These are phyloP conservation scores for Pyrrhoderma lamaoense DNA, from an alignment of 1,284 basidiomycete species.

Conservation along the genomic window DNA sequence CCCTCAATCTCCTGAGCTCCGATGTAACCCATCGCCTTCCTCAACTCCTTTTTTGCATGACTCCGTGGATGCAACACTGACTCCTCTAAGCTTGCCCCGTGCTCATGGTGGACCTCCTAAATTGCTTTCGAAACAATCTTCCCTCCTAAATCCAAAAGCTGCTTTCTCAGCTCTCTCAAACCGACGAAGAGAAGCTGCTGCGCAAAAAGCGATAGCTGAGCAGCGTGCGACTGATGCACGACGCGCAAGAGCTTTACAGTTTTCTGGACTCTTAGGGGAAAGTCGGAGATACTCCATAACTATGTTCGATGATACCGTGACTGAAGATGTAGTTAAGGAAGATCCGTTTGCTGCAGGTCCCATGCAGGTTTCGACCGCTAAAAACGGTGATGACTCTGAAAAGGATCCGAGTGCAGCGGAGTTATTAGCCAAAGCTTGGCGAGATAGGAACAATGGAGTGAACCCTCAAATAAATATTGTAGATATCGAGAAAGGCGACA, in stretches of 20 bases:
- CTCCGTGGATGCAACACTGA: too few relatives aligned
- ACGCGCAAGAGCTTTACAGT: slow-evolving; percentile 3
- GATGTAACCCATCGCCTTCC: too few relatives aligned
- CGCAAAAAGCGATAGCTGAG: neutral
- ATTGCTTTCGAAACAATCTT: too few relatives aligned
- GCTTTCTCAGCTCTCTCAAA: too few relatives aligned
- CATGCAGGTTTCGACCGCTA: neutral
- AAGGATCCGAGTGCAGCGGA: slow-evolving; percentile 1
- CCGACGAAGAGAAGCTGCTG: neutral
- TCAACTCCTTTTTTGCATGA: too few relatives aligned
- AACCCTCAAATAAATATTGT: too few relatives aligned
- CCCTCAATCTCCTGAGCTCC: too few relatives aligned
- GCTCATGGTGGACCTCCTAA: too few relatives aligned
- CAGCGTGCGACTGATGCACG: slow-evolving; percentile 1
- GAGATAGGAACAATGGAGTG: too few relatives aligned
- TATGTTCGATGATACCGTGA: neutral
- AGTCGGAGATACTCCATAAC: slow-evolving; percentile 8
- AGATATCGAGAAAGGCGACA: too few relatives aligned
- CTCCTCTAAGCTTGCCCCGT: too few relatives aligned
- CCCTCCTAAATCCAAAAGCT: too few relatives aligned
- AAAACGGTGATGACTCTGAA: neutral
- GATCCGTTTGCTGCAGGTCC: slow-evolving; percentile 3
- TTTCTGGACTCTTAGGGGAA: slow-evolving; percentile 3
- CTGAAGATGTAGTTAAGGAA: neutral
- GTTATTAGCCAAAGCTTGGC: slow-evolving; percentile 1